Evolutionary conservation across 2,329 filamentous ascomycete species (phyloP).

Genomic region (Cryphonectria parasitica): DNA sequence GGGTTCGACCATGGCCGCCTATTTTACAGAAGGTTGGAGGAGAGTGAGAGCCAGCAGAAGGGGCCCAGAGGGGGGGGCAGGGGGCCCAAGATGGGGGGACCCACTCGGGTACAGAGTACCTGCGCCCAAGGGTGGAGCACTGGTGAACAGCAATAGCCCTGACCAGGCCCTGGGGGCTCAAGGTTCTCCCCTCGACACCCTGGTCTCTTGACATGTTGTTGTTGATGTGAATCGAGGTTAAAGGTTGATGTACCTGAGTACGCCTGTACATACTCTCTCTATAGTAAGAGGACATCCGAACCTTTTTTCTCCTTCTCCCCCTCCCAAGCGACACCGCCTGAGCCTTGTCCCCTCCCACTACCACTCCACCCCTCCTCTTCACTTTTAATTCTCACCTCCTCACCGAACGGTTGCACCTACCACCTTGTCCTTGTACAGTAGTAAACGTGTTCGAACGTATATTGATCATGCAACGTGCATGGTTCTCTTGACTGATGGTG

Average conservation of each 20-base stretch:
- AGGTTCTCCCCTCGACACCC: not conserved
- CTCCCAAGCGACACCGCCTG: not conserved
- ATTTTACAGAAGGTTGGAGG: slow-evolving; percentile 2
- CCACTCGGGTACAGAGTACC: slow-evolving; percentile 19
- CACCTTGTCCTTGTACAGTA: not conserved
- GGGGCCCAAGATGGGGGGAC: not conserved
- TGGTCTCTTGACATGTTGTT: not conserved
- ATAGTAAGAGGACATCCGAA: not conserved
- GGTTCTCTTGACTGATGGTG: not conserved
- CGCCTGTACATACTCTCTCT: not conserved
- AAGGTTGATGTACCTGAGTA: not conserved
- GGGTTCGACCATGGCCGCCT: slow-evolving; percentile 4
- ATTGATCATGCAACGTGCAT: not conserved
- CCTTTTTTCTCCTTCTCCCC: not conserved
- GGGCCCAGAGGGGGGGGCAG: not conserved
- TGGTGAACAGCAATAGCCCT: not conserved
- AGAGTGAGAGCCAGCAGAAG: slow-evolving; percentile 5
- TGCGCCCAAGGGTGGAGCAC: slow-evolving; percentile 19
- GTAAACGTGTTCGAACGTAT: not conserved
- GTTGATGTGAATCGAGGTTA: slow-evolving; percentile 5
- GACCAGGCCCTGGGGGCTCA: not conserved
- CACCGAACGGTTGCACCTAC: not conserved
- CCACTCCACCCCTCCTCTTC: too few relatives aligned
- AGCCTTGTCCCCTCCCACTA: not conserved
- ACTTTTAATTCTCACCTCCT: not conserved